A percentile compares a stretch with the other conserved stretches of the same genome.
Conservation (phyloP, 2,329 filamentous ascomycete genomes). For the Diplodia seriata region DNA sequence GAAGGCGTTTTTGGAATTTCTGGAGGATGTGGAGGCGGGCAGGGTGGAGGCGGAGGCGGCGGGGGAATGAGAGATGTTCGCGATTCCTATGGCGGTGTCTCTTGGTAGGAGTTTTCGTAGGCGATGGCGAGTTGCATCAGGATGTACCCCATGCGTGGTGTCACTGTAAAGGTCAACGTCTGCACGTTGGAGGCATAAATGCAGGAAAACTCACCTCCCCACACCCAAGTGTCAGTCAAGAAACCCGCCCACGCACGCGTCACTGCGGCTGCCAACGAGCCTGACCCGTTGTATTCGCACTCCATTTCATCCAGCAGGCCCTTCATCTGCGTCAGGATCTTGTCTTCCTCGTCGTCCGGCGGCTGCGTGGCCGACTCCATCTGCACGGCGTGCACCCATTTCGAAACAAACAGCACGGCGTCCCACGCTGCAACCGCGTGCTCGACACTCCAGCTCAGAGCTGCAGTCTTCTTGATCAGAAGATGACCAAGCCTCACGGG, state of each 20-base stretch:
- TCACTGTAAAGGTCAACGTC: not conserved
- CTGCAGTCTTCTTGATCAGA: slow-evolving; percentile 43
- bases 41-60: not conserved
- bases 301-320: slow-evolving; percentile 39
- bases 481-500: slow-evolving; percentile 41
- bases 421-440: slow-evolving; percentile 48
- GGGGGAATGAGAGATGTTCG: too few species aligned
- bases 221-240: slow-evolving; percentile 40
- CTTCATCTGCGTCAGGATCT: slow-evolving; percentile 39
- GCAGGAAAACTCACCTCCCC: slow-evolving; percentile 31
- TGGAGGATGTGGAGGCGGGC: slow-evolving; percentile 34
- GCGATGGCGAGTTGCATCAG: slow-evolving; percentile 9
- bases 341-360: slow-evolving; percentile 38
- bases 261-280: slow-evolving; percentile 40
- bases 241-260: slow-evolving; percentile 41
- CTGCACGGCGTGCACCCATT: slow-evolving; percentile 46
- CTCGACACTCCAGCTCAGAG: slow-evolving; percentile 45
- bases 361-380: slow-evolving; percentile 35
- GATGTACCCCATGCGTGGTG: slow-evolving; percentile 10
- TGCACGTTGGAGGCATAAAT: too few species aligned
- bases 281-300: slow-evolving; percentile 34
- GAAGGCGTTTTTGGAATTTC: slow-evolving; percentile 49
- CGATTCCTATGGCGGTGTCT: not conserved
- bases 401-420: slow-evolving; percentile 41
- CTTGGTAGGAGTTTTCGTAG: not conserved